A percentile compares a stretch with the other conserved stretches of the same genome.
These are phyloP conservation scores for Termitomyces sp. DNA, from an alignment of 768 basidiomycete species.

Conservation along the genomic window DNA sequence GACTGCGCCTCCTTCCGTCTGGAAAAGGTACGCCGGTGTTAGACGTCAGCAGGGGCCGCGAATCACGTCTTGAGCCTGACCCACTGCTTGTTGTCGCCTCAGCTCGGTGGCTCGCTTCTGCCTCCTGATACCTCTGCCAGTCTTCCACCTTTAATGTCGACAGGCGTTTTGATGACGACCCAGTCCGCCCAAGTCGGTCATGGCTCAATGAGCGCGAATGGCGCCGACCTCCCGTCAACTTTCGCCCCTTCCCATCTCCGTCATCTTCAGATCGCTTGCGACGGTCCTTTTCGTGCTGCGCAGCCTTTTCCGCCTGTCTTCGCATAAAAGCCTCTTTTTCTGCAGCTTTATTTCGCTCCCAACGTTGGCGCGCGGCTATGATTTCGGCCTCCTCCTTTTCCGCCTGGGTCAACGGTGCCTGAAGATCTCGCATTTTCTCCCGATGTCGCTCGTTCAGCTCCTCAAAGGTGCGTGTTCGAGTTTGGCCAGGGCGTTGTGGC, in stretches of 20 bases:
- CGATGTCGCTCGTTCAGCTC: constrained; percentile 84
- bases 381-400: constrained; percentile 76
- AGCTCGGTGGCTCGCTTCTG: constrained; percentile 19
- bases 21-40: constrained; percentile 56
- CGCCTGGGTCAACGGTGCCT: constrained; percentile 79
- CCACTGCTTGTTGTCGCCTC: constrained; percentile 8
- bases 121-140: constrained; percentile 73
- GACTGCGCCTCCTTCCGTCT: constrained; percentile 28
- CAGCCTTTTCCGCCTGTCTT: constrained; percentile 69
- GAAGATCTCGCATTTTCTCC: constrained; percentile 77
- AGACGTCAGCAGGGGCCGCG: constrained; percentile 23
- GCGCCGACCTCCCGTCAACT: constrained; percentile 33
- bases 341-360: constrained; percentile 72
- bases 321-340: constrained; percentile 74
- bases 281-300: constrained; percentile 43
- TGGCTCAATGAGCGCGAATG: constrained; percentile 59
- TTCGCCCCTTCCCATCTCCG: constrained; percentile 28
- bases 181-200: constrained; percentile 48
- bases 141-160: constrained; percentile 82
- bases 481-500: constrained; percentile 45
- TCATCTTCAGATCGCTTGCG: constrained; percentile 43
- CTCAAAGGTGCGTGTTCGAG: constrained; percentile 76
- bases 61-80: constrained; percentile 29
- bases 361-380: constrained; percentile 70
- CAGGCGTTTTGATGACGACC: constrained; percentile 53